Percentiles rank a stretch among this genome's conserved stretches.
Evolutionary conservation across 176 grass and related monocot species (phyloP).

Genomic region (Bromus sterilis): DNA sequence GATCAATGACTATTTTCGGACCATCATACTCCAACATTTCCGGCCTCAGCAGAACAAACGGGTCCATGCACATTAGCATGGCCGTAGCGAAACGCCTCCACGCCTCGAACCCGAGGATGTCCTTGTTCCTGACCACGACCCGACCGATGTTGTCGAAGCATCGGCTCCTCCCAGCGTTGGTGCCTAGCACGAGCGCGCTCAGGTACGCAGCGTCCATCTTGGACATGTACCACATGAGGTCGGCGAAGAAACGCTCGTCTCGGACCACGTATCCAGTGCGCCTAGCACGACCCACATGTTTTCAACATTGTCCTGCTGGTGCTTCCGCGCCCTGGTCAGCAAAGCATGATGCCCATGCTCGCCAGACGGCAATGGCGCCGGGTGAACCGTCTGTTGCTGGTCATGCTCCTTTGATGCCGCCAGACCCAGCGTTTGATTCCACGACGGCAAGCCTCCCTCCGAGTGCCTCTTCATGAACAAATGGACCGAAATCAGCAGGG

Average conservation of each 20-base stretch:
- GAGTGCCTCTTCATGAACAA: background rate
- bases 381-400: background rate
- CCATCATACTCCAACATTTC: too few species aligned
- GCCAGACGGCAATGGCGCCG: too few species aligned
- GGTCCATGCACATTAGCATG: constrained; percentile 28
- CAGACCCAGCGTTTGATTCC: background rate
- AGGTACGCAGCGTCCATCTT: background rate
- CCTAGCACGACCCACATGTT: background rate
- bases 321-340: background rate
- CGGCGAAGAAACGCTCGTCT: background rate
- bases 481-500: background rate
- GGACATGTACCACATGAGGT: constrained; percentile 10
- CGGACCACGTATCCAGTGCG: background rate
- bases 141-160: constrained; percentile 19
- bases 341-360: background rate
- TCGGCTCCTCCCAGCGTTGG: background rate
- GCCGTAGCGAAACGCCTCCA: constrained; percentile 44
- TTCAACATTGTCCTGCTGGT: background rate
- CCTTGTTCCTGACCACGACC: constrained; percentile 40
- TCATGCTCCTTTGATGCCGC: background rate
- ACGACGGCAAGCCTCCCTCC: too few species aligned
- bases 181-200: constrained; percentile 22
- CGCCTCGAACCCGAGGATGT: constrained; percentile 32
- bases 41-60: too few species aligned
- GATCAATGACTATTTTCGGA: constrained; percentile 38